These are phyloP conservation scores for Willaertia magna DNA, from an alignment of 208 protist genomes.

Conservation along the genomic window DNA sequence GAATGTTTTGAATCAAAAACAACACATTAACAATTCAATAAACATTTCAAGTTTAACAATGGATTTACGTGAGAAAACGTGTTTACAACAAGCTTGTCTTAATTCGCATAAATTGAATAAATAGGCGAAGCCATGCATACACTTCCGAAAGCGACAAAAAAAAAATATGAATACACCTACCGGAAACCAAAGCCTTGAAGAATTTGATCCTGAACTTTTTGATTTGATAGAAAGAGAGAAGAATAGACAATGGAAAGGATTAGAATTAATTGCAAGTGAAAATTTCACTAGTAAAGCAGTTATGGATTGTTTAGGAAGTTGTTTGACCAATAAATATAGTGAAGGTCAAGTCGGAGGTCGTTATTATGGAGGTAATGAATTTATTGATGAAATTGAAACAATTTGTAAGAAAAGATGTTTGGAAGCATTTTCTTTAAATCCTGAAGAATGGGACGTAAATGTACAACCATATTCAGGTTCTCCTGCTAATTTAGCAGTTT, in stretches of 20 bases:
- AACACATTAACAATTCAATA: no score
- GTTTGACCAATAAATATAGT: conserved; percentile 98
- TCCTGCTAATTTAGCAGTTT: conserved; percentile 93
- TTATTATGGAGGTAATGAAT: conserved; percentile 96
- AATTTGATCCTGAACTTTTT: conserved; percentile 54
- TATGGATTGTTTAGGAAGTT: conserved; percentile 88
- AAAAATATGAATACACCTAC: background rate
- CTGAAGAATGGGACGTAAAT: conserved; percentile 93
- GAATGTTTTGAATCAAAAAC: no score
- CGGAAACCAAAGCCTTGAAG: background rate
- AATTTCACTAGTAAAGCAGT: conserved; percentile 96
- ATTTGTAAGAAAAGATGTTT: conserved; percentile 78
- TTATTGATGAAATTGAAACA: conserved; percentile 90
- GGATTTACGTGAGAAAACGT: no score
- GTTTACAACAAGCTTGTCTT: no score
- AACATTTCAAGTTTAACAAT: no score
- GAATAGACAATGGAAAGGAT: conserved; percentile 56
- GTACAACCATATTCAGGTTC: conserved; percentile 97
- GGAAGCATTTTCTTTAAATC: conserved; percentile 75
- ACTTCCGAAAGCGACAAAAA: background rate
- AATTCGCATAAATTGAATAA: no score
- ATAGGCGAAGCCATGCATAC: no score
- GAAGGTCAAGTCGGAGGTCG: conserved; percentile 87
- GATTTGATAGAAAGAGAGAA: conserved; percentile 67
- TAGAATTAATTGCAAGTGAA: conserved; percentile 70